Conservation (phyloP, 805 yeast species). For the Cyberlindnera mississippiensis region DNA sequence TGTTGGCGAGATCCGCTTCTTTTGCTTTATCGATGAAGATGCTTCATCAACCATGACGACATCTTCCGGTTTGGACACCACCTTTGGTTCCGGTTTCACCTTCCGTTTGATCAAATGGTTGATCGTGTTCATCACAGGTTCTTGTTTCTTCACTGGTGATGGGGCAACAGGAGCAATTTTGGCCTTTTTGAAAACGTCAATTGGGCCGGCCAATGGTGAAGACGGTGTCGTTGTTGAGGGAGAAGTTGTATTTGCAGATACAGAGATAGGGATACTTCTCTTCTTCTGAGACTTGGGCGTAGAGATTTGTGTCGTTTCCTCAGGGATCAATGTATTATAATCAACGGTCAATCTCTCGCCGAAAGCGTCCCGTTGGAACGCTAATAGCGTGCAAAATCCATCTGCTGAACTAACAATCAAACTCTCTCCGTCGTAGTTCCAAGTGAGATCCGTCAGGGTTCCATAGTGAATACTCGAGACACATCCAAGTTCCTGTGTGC, state of each 20-base stretch:
- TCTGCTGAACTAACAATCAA: slow-evolving; percentile 82
- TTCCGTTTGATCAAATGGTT: slow-evolving; percentile 10
- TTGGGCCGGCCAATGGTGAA: slow-evolving; percentile 2
- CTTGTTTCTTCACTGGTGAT: slow-evolving; percentile 7
- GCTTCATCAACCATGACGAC: slow-evolving; percentile 5
- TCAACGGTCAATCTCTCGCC: slow-evolving; percentile 45
- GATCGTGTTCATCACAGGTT: slow-evolving; percentile 7
- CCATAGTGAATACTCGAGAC: slow-evolving; percentile 83
- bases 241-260: too few species aligned
- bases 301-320: slow-evolving; percentile 9
- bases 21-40: slow-evolving; percentile 25
- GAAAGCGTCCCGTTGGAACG: slow-evolving; percentile 48
- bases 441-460: slow-evolving; percentile 79
- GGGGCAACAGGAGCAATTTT: slow-evolving; percentile 1
- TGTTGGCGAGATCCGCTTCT: slow-evolving; percentile 25
- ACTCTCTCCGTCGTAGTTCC: slow-evolving; percentile 74
- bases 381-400: slow-evolving; percentile 79
- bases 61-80: background rate
- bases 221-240: slow-evolving; percentile 1
- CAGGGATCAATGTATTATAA: slow-evolving; percentile 17
- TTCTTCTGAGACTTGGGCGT: slow-evolving; percentile 12
- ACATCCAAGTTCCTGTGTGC: slow-evolving; percentile 61
- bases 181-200: background rate
- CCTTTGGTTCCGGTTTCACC: background rate
- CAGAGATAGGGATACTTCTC: background rate